phyloP scores from a whole-genome alignment of 1,139 yeast genomes.

The Diutina sp. region DNA sequence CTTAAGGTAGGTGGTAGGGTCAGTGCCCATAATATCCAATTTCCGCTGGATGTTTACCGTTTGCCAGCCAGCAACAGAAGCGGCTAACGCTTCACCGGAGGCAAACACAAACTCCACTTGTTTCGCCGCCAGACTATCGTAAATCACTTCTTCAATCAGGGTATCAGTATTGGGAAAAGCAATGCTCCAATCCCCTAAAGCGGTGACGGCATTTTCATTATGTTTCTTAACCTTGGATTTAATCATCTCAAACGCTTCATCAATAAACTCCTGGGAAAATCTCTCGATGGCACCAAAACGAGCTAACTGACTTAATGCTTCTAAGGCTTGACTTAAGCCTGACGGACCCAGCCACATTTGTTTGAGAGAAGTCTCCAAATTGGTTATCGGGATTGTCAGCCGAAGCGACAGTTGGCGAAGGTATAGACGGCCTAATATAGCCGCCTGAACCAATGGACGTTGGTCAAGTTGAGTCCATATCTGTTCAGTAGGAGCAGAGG shows the following conservation, averaged over 20 bases:
- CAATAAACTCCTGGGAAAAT: conserved; percentile 1
- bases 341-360: neutral
- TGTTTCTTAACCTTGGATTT: neutral
- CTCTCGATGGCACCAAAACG: conserved; percentile 35
- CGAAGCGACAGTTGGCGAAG: neutral
- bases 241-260: conserved; percentile 4
- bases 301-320: conserved; percentile 41
- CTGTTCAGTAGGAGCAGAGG: neutral
- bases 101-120: conserved; percentile 66
- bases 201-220: neutral
- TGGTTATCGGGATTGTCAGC: neutral
- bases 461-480: neutral
- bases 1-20: conserved; percentile 4
- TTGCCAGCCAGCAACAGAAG: conserved; percentile 67
- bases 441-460: neutral
- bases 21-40: conserved; percentile 35
- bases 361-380: neutral
- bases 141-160: conserved; percentile 30
- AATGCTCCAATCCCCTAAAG: neutral
- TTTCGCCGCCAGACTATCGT: conserved; percentile 50
- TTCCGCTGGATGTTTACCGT: conserved; percentile 38
- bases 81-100: conserved; percentile 73
- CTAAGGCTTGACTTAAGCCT: conserved; percentile 19
- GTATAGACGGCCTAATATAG: neutral
- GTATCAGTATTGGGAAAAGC: neutral